Conservation (phyloP, 108 stramenopile genomes). For the Cyclotella sp. region DNA sequence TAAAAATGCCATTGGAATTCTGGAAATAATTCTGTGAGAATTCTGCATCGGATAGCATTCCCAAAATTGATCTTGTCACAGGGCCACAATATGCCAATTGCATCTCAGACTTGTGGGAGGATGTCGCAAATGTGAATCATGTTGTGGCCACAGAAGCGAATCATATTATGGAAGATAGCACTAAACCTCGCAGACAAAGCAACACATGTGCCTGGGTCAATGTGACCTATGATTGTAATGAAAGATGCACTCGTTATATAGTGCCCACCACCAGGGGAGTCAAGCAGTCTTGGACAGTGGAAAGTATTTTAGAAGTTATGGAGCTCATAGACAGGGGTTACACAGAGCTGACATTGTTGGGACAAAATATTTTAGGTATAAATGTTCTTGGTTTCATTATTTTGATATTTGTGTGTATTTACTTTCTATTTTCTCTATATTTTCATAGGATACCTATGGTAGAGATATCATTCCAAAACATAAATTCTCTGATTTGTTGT, state of each 20-base stretch:
- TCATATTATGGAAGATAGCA: constrained; percentile 95
- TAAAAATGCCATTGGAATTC: no score
- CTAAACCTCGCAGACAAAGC: constrained; percentile 86
- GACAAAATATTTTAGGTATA: constrained; percentile 86
- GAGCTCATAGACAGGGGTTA: constrained; percentile 87
- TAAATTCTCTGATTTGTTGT: constrained; percentile 92
- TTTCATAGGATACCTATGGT: constrained; percentile 82
- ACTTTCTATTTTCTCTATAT: no score
- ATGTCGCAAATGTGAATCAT: constrained; percentile 92
- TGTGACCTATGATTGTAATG: constrained; percentile 98
- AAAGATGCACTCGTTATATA: constrained; percentile 98
- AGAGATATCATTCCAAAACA: constrained; percentile 95
- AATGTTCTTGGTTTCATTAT: neutral
- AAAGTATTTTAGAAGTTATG: constrained; percentile 85
- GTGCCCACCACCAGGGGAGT: constrained; percentile 96
- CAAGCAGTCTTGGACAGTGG: constrained; percentile 92
- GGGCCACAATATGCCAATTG: constrained; percentile 97
- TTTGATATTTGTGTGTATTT: no score
- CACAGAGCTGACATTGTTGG: constrained; percentile 94
- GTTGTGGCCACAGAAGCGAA: constrained; percentile 95
- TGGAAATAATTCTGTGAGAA: no score
- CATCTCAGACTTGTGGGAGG: constrained; percentile 91
- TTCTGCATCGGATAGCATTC: no score
- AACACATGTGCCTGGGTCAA: constrained; percentile 94
- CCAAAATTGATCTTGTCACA: constrained; percentile 90